Percentiles rank a stretch among this genome's conserved stretches.
Evolutionary conservation across 495 filamentous ascomycete species (phyloP).

Genomic region (Penicillium pulvis): DNA sequence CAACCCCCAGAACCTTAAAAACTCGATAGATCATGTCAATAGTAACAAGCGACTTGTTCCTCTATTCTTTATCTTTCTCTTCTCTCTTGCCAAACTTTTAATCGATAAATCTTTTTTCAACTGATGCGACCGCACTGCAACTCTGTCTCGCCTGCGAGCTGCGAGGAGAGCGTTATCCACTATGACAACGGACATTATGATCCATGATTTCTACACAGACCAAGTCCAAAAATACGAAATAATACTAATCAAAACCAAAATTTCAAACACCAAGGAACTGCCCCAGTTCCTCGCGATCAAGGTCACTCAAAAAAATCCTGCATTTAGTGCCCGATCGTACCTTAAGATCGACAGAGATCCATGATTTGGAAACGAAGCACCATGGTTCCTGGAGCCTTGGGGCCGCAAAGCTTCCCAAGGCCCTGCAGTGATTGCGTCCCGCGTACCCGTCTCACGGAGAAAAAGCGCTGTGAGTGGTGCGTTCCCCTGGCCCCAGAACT

Average conservation of each 20-base stretch:
- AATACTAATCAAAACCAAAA: not conserved
- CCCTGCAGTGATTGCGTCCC: constrained; percentile 1
- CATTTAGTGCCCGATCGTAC: not conserved
- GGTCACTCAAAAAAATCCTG: too few relatives aligned
- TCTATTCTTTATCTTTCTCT: not conserved
- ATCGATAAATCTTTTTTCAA: not conserved
- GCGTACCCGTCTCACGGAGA: not conserved
- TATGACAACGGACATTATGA: not conserved
- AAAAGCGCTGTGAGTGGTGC: constrained; percentile 1
- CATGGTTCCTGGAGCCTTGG: not conserved
- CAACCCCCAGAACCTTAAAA: not conserved
- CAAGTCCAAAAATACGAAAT: not conserved
- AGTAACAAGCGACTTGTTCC: not conserved
- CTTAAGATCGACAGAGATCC: constrained; percentile 5
- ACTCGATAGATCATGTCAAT: not conserved
- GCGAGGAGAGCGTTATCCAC: constrained; percentile 9
- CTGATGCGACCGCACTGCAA: not conserved
- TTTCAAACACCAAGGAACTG: not conserved
- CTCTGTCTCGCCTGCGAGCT: constrained; percentile 21
- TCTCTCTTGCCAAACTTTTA: not conserved
- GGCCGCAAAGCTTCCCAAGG: not conserved
- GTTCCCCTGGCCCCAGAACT: constrained; percentile 4
- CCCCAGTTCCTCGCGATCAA: too few relatives aligned
- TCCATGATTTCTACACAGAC: not conserved
- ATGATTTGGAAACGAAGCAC: constrained; percentile 10